phyloP scores from a whole-genome alignment of 805 yeast genomes.

The Metschnikowia noctiluminum region DNA sequence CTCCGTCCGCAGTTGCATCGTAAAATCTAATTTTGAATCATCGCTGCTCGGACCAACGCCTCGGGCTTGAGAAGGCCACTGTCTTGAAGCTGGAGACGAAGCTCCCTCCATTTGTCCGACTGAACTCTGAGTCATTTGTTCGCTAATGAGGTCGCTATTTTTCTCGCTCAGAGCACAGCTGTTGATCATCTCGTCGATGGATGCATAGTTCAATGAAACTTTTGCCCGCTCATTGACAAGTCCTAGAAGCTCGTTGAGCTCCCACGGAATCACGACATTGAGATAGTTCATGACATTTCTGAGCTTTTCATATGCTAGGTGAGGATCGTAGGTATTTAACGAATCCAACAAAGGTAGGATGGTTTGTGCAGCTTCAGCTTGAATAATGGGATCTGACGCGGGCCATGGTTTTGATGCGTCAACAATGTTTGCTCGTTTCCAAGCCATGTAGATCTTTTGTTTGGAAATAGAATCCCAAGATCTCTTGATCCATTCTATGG shows the following conservation, averaged over 20 bases:
- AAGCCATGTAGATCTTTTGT: slow-evolving; percentile 31
- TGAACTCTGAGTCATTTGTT: background rate
- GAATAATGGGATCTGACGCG: slow-evolving; percentile 11
- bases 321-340: slow-evolving; percentile 17
- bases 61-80: slow-evolving; percentile 1
- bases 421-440: slow-evolving; percentile 37
- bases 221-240: slow-evolving; percentile 44
- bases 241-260: slow-evolving; percentile 50
- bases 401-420: slow-evolving; percentile 31
- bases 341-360: slow-evolving; percentile 13
- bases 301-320: slow-evolving; percentile 40
- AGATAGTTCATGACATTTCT: slow-evolving; percentile 42
- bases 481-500: slow-evolving; percentile 54
- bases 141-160: background rate
- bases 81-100: background rate
- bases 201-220: slow-evolving; percentile 45
- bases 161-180: slow-evolving; percentile 51
- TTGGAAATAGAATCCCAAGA: slow-evolving; percentile 49
- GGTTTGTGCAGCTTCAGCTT: slow-evolving; percentile 12
- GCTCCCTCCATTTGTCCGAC: background rate
- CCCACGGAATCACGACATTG: slow-evolving; percentile 57
- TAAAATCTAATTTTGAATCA: background rate
- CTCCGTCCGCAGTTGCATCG: background rate
- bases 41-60: background rate
- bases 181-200: slow-evolving; percentile 59